A percentile compares a stretch with the other conserved stretches of the same genome.
These are phyloP conservation scores for Podaxis pistillaris DNA, from an alignment of 768 basidiomycete genomes.

Conservation along the genomic window DNA sequence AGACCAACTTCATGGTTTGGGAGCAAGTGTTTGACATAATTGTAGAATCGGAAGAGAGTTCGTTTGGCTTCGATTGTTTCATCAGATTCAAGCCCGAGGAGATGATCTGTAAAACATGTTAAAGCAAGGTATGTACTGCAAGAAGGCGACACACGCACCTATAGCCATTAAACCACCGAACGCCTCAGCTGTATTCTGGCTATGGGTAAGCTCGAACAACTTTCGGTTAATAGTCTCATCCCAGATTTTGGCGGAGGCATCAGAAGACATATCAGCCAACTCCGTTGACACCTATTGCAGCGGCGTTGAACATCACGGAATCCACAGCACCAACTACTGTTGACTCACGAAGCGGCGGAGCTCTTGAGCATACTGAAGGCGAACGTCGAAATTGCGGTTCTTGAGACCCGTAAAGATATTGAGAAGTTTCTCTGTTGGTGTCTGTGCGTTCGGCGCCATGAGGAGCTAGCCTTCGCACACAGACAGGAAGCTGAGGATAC, in stretches of 20 bases:
- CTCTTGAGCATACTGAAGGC: constrained; percentile 68
- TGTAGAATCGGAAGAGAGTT: constrained; percentile 83
- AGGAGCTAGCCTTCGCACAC: not conserved
- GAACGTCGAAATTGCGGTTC: constrained; percentile 60
- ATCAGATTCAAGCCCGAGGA: constrained; percentile 75
- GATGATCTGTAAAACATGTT: constrained; percentile 47
- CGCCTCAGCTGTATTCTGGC: constrained; percentile 73
- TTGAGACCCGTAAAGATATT: constrained; percentile 68
- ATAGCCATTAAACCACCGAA: constrained; percentile 88
- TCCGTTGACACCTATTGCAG: constrained; percentile 61
- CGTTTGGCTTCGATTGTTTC: constrained; percentile 80
- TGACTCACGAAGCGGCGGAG: constrained; percentile 69
- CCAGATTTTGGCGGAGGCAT: constrained; percentile 80
- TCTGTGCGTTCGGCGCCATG: constrained; percentile 40
- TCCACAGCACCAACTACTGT: constrained; percentile 11
- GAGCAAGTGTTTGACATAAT: constrained; percentile 90
- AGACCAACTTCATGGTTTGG: constrained; percentile 90
- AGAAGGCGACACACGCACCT: constrained; percentile 43
- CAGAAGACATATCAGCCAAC: constrained; percentile 78
- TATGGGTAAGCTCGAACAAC: constrained; percentile 82
- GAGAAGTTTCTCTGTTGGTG: constrained; percentile 55
- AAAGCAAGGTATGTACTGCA: constrained; percentile 2
- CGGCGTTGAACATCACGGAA: constrained; percentile 17
- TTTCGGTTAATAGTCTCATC: constrained; percentile 79
- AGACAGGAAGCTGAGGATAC: not conserved